These are phyloP conservation scores for Xanthoconium separans DNA, from an alignment of 1,284 basidiomycete genomes.

Conservation along the genomic window DNA sequence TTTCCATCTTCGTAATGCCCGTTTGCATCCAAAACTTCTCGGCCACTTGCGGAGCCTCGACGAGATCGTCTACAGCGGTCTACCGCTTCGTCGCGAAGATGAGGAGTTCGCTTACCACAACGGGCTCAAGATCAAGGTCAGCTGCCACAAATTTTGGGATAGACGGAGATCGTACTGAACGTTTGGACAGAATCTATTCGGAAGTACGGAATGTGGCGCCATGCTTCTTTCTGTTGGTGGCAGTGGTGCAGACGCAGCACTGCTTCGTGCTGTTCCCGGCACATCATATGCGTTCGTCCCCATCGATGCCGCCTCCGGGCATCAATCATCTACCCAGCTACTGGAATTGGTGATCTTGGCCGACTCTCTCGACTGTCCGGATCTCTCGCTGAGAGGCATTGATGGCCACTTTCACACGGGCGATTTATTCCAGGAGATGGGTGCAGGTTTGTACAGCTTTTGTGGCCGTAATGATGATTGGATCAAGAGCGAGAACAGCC, in stretches of 20 bases:
- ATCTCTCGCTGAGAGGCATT: constrained; percentile 49
- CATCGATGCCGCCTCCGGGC: constrained; percentile 40
- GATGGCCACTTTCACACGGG: constrained; percentile 75
- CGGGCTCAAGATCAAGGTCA: constrained; percentile 56
- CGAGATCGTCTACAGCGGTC: constrained; percentile 60
- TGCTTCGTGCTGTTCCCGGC: constrained; percentile 54
- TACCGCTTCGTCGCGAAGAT: constrained; percentile 60
- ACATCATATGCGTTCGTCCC: constrained; percentile 61
- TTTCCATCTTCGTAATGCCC: constrained; percentile 59
- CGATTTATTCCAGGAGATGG: constrained; percentile 64
- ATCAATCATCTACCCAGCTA: constrained; percentile 52
- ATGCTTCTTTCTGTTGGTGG: constrained; percentile 57
- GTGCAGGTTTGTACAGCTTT: constrained; percentile 55
- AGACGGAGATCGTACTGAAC: constrained; percentile 7
- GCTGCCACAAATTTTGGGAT: constrained; percentile 16
- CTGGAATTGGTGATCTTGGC: constrained; percentile 65
- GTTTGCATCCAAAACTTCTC: constrained; percentile 59
- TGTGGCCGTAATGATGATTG: constrained; percentile 74
- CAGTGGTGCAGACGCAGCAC: constrained; percentile 42
- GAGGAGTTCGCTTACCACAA: constrained; percentile 62
- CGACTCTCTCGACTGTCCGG: constrained; percentile 65
- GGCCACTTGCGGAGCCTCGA: constrained; percentile 53
- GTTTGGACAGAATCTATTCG: constrained; percentile 57
- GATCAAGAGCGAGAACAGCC: constrained; percentile 74
- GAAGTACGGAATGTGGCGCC: constrained; percentile 69